phyloP scores from a whole-genome alignment of 2,329 filamentous ascomycete genomes.

The Tolypocladium endophyticum region DNA sequence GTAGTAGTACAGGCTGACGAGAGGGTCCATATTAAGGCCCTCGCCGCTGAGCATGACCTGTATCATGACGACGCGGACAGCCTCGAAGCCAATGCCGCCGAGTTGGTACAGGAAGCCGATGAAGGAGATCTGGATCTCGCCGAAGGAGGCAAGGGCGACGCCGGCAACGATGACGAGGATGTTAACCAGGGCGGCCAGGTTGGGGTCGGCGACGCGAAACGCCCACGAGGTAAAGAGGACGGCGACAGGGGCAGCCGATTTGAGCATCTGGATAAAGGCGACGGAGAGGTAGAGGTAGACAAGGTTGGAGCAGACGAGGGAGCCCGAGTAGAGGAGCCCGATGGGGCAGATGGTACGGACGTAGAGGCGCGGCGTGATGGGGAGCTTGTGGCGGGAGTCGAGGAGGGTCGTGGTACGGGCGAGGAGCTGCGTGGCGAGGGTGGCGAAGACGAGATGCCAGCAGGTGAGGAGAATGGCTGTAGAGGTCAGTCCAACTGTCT shows the following conservation, averaged over 20 bases:
- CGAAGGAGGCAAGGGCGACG: constrained; percentile 41
- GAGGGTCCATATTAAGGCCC: constrained; percentile 77
- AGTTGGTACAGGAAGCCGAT: constrained; percentile 59
- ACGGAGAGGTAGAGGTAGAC: constrained; percentile 59
- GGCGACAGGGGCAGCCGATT: constrained; percentile 56
- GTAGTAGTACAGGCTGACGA: constrained; percentile 85
- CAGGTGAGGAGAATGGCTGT: constrained; percentile 49
- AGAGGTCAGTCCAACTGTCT: neutral
- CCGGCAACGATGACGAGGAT: constrained; percentile 41
- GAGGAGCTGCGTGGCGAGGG: constrained; percentile 54
- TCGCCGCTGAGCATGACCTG: constrained; percentile 68
- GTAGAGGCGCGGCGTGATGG: constrained; percentile 51
- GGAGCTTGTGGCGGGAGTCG: constrained; percentile 50
- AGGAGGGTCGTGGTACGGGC: constrained; percentile 53
- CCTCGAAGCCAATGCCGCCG: constrained; percentile 70
- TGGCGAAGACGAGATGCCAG: constrained; percentile 60
- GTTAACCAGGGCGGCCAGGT: constrained; percentile 32
- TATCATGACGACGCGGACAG: constrained; percentile 74
- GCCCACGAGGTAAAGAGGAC: constrained; percentile 57
- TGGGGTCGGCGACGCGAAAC: constrained; percentile 39
- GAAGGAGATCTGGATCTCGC: constrained; percentile 60
- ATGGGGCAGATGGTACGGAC: constrained; percentile 55
- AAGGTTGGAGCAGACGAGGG: constrained; percentile 56
- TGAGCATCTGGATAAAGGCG: constrained; percentile 63
- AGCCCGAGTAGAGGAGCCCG: constrained; percentile 54